A percentile compares a stretch with the other conserved stretches of the same genome.
These are phyloP conservation scores for Suillus tomentosus DNA, from an alignment of 768 basidiomycete genomes.

Conservation along the genomic window DNA sequence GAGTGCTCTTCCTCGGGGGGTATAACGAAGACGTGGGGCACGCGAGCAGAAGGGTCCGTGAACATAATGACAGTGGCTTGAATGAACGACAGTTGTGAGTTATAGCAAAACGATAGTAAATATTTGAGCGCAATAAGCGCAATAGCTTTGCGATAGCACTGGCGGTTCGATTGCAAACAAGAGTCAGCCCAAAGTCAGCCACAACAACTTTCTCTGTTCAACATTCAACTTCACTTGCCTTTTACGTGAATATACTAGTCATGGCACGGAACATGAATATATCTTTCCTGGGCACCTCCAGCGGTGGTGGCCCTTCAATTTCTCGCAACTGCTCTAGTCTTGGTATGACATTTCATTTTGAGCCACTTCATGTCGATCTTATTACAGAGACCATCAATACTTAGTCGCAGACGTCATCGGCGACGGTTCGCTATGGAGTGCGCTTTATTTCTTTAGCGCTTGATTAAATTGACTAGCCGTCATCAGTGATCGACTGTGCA, in stretches of 20 bases:
- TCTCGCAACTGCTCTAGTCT: conserved; percentile 79
- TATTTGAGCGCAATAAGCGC: conserved; percentile 3
- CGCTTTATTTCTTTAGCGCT: conserved; percentile 22
- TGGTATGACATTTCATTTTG: conserved; percentile 17
- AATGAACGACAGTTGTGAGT: conserved; percentile 20
- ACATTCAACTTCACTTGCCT: conserved; percentile 22
- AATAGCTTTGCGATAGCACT: conserved; percentile 8
- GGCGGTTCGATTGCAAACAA: conserved; percentile 10
- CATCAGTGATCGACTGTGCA: conserved; percentile 79
- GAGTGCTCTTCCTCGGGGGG: conserved; percentile 59
- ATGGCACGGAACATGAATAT: conserved; percentile 52
- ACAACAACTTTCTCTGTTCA: conserved; percentile 15
- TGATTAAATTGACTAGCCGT: conserved; percentile 11
- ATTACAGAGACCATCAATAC: conserved; percentile 13
- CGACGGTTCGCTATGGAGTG: conserved; percentile 69
- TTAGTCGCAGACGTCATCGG: conserved; percentile 56
- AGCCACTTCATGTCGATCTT: background rate
- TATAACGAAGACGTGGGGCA: conserved; percentile 57
- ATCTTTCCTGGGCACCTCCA: conserved; percentile 76
- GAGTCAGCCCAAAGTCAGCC: conserved; percentile 20
- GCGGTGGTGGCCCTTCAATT: conserved; percentile 73
- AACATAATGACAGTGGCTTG: conserved; percentile 8
- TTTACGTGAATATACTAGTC: conserved; percentile 26
- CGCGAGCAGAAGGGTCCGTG: conserved; percentile 14
- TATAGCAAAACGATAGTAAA: conserved; percentile 15